A percentile compares a stretch with the other conserved stretches of the same genome.
phyloP scores from a whole-genome alignment of 1,139 yeast genomes.

The Chernovozyma sophiae-reginae region DNA sequence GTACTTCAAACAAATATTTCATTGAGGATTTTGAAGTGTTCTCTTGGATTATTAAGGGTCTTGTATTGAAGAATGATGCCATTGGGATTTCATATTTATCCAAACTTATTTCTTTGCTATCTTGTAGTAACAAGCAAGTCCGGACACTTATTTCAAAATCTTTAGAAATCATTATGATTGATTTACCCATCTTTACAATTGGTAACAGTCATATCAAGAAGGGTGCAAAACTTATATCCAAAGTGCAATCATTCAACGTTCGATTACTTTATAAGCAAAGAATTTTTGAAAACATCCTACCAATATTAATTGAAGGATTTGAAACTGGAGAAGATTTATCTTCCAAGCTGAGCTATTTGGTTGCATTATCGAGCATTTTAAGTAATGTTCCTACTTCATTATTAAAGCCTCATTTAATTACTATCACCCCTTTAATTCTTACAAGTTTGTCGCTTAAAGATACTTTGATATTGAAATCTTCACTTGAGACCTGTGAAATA shows the following conservation, averaged over 20 bases:
- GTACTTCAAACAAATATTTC: constrained; percentile 2
- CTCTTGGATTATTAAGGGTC: constrained; percentile 72
- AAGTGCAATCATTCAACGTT: constrained; percentile 53
- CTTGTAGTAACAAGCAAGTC: constrained; percentile 26
- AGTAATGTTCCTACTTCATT: constrained; percentile 61
- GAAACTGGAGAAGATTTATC: constrained; percentile 14
- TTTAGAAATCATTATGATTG: constrained; percentile 62
- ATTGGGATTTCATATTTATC: constrained; percentile 38
- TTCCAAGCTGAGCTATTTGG: constrained; percentile 47
- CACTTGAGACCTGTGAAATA: constrained; percentile 50
- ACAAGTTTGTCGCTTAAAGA: constrained; percentile 54
- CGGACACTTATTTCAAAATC: constrained; percentile 42
- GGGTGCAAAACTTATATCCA: constrained; percentile 34
- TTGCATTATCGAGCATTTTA: constrained; percentile 64
- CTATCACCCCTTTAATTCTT: constrained; percentile 66
- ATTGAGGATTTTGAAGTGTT: constrained; percentile 46
- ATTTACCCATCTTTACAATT: constrained; percentile 51
- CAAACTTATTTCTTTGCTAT: constrained; percentile 38
- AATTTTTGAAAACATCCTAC: constrained; percentile 56
- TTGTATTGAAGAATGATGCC: constrained; percentile 55
- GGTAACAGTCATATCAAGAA: background rate
- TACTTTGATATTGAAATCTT: constrained; percentile 53
- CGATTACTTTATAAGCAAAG: constrained; percentile 75
- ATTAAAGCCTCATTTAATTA: constrained; percentile 56
- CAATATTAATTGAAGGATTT: constrained; percentile 42